phyloP scores from a whole-genome alignment of 139 green algal species.

The Auxenochlorella pyrenoidosa region DNA sequence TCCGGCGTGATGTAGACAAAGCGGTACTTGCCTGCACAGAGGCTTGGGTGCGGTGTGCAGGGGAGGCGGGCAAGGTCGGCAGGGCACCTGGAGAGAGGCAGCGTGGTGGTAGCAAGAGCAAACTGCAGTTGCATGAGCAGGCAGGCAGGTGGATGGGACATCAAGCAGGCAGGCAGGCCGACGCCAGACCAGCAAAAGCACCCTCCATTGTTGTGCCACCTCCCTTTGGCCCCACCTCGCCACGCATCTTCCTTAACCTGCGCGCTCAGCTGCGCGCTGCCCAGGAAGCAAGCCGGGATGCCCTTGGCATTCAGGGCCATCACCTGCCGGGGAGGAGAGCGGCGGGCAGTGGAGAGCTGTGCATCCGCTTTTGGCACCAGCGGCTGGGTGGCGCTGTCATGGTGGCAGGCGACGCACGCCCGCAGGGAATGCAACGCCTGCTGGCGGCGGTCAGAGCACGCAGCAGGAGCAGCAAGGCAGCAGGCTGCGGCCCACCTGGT shows the following conservation, averaged over 20 bases:
- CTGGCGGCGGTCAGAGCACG: too few relatives aligned
- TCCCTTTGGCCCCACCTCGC: not conserved
- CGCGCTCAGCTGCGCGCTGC: slow-evolving; percentile 59
- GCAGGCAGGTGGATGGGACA: not conserved
- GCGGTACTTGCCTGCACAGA: slow-evolving; percentile 58
- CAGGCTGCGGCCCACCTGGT: slow-evolving; percentile 47
- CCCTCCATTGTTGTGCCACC: too few relatives aligned
- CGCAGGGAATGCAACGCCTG: not conserved
- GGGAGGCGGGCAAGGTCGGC: not conserved
- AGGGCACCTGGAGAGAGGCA: not conserved
- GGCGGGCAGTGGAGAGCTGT: too few relatives aligned
- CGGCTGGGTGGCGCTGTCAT: not conserved
- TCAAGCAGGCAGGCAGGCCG: not conserved
- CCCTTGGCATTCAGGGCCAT: slow-evolving; percentile 46
- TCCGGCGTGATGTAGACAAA: slow-evolving; percentile 81
- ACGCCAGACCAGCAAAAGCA: not conserved
- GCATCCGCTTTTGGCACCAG: not conserved
- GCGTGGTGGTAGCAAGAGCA: not conserved
- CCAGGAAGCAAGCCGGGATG: slow-evolving; percentile 69
- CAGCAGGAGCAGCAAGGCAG: too few relatives aligned
- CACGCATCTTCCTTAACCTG: slow-evolving; percentile 60
- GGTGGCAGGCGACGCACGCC: not conserved
- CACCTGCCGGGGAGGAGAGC: slow-evolving; percentile 23
- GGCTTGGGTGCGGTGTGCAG: too few relatives aligned
- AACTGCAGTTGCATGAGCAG: not conserved